Percentiles rank a stretch among this genome's conserved stretches.
Evolutionary conservation across 495 filamentous ascomycete genomes (phyloP).

Genomic region (Platismatia glauca): DNA sequence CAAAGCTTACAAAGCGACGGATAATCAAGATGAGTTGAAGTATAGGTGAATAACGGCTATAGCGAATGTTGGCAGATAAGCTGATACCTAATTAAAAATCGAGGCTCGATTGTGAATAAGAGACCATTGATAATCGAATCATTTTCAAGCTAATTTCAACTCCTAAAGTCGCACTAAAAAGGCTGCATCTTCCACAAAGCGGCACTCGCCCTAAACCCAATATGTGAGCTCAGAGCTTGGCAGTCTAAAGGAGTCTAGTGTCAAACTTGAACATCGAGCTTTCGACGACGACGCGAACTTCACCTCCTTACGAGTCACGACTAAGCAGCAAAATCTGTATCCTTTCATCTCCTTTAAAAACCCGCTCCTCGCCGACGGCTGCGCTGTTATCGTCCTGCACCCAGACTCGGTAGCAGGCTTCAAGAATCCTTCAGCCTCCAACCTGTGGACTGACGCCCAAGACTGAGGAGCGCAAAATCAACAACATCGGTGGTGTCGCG

Average conservation of each 20-base stretch:
- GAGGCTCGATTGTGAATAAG: no score
- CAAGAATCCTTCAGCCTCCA: no score
- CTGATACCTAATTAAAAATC: no score
- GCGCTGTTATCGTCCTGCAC: constrained; percentile 87
- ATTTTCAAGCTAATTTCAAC: no score
- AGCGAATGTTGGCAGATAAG: neutral
- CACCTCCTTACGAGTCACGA: neutral
- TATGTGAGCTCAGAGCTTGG: no score
- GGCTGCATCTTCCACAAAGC: no score
- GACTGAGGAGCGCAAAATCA: constrained; percentile 72
- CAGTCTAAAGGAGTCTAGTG: constrained; percentile 3
- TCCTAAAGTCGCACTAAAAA: no score
- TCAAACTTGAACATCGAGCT: neutral
- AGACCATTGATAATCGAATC: no score
- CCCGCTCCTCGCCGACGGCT: constrained; percentile 72
- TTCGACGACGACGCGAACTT: constrained; percentile 9
- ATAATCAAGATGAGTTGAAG: neutral
- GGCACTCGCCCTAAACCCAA: no score
- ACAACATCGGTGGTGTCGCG: constrained; percentile 61
- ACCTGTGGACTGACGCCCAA: constrained; percentile 72
- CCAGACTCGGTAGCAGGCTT: no score
- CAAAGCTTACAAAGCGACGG: neutral
- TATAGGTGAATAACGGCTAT: neutral
- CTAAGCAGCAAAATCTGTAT: no score
- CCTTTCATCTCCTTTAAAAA: neutral